Base-by-base conservation (phyloP, 441 rosid species). In the Aquilaria agallochum region DNA sequence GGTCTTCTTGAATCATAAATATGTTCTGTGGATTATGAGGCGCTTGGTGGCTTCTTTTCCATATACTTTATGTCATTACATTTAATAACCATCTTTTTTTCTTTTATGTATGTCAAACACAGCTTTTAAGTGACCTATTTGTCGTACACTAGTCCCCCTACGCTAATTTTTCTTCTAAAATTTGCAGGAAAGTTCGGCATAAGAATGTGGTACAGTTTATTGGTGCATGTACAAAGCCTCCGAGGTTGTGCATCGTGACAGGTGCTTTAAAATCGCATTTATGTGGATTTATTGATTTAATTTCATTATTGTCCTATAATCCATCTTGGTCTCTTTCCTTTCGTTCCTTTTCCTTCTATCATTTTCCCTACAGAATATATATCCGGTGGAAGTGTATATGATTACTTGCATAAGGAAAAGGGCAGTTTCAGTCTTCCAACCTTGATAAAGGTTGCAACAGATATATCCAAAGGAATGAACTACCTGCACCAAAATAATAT, bases 311-410 rank as follows among this genome's bases (percentile, higher is more conserved):
- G 27, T 20, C 27, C 27, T 20, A 20, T 20, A 20, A 20, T 20
- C 27, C 27, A 20, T 20, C 27, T 20, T 20, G 27, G 27, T 20
- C 27, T 20, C 1, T 20, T 20, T 20, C 27, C 27, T 20, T 20
- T 20, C 27, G 27, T 20, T 20, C 27, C 27, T 20, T 20, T 20
- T 20, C 27, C 27, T 20, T 20, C 27, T 20, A 20, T 20, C 27
- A 20, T 48, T 55, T 54, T 64, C 53, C 30, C 15, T 31, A 60
- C 52, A 87, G 93, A 87, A 66, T 87, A 73, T 65, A 84, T 87
- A 90, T 72, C 79, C 20, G 90, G 93, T 69, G 93, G 93, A 66
- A 87, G 93, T 73, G 90, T 87, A 52, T 87, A 87, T 68, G 93
- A 87, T 73, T 82, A 78, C 72, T 76, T 87, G 55, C 93, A 87